Evolutionary conservation across 1,284 basidiomycete genomes (phyloP), one percentile per base, ranked within the genome.

Genomic region (Rhodotorula sp.): DNA sequence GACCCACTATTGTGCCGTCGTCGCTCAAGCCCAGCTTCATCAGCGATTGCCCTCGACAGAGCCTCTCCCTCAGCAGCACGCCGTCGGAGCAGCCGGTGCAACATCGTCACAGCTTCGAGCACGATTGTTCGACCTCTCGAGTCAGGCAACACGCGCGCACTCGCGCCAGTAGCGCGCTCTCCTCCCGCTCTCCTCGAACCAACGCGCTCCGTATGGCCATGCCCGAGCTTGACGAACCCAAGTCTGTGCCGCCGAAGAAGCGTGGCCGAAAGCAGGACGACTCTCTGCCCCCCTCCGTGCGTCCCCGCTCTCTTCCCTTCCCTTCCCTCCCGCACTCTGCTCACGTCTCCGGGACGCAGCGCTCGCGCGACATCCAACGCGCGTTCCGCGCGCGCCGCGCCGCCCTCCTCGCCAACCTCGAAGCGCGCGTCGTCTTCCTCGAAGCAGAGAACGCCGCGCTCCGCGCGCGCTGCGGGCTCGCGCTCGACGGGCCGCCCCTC

Each of bases 381-480:
- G 93, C 93, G 6, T 97, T 96, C 84, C 87, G 94, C 77, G 91
- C 93, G 37, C 86, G 94, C 75, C 88, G 94, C 78, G 91, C 91
- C 71, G 91, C 92, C 72, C 92, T 95, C 83, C 86, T 96, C 66
- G 88, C 90, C 83, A 89, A 90, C 67, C 84, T 95, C 69, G 93
- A 95, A 82, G 83, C 89, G 79, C 87, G 92, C 78, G 91, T 94
- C 67, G 82, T 87, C 67, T 88, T 91, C 79, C 87, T 95, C 66
- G 92, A 95, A 83, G 88, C 89, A 69, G 92, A 95, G 83, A 94
- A 94, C 81, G 85, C 84, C 60, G 87, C 86, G 77, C 86, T 95
- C 63, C 88, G 92, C 58, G 21, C 37, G 1, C 51, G 57, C 10
- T 36, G 66, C 34, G 66, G 66, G 4, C 36, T 71, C 29, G 29